Evolutionary conservation across 129 eudicot genomes (phyloP).

Genomic region (Helianthus annuus): HanXRQr2.0-SUNRISE NC_035442.2:25852601-25853100

Average conservation of each 20-base stretch:
- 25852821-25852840: conserved; percentile 33
- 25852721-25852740: conserved; percentile 40
- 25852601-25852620: conserved; percentile 51
- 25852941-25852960: conserved; percentile 5
- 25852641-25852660: conserved; percentile 37
- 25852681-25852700: conserved; percentile 78
- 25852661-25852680: conserved; percentile 63
- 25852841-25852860: conserved; percentile 42
- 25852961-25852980: too few species aligned
- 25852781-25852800: conserved; percentile 36
- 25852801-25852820: conserved; percentile 46
- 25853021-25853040: too few species aligned
- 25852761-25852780: conserved; percentile 10
- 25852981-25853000: too few species aligned
- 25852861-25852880: conserved; percentile 46
- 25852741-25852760: conserved; percentile 37
- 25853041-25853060: too few species aligned
- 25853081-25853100: too few species aligned
- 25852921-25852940: conserved; percentile 53
- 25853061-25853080: too few species aligned
- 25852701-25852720: conserved; percentile 45
- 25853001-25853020: too few species aligned
- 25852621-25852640: conserved; percentile 56
- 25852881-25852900: conserved; percentile 49
- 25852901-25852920: conserved; percentile 76